Evolutionary conservation across 129 eudicot species (phyloP), one percentile per base, ranked within the genome.

Genomic region (Ambrosia trifida): DNA sequence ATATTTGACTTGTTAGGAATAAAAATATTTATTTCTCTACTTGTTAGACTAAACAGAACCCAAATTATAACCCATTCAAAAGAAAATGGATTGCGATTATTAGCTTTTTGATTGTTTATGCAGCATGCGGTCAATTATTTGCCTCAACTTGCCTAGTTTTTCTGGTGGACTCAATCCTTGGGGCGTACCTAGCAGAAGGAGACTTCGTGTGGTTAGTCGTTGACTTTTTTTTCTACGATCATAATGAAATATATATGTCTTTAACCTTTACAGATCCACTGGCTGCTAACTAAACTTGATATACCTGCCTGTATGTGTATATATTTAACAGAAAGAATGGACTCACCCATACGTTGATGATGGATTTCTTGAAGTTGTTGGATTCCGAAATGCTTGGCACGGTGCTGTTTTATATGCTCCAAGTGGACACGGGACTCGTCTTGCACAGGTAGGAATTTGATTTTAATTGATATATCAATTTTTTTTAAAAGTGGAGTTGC

Each of bases 321-420:
- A 56, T 56, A 35, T 24, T 60, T 30, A 65, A 47, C 91, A 87
- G 94, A 82, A 79, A 70, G 89, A 80, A 1, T 82, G 84, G 83
- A 87, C 87, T 56, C 86, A 79, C 17, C 93, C 90, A 8, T 89
- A 76, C 45, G 96, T 89, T 4, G 97, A 95, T 76, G 99, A 95
- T 76, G 95, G 91, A 40, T 80, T 87, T 46, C 79, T 95, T 38
- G 99, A 95, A 70, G 78, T 95, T 64, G 99, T 95, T 69, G 99
- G 99, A 28, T 95, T 95, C 76, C 84, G 88, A 82, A 87, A 95
- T 76, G 99, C 99, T 75, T 95, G 99, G 97, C 99, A 95, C 72
- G 99, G 99, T 11, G 88, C 93, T 62, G 91, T 90, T 79, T 82
- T 90, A 61, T 82, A 83, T 40, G 79, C 97, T 67, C 94, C 97